A percentile compares a stretch with the other conserved stretches of the same genome.
These are phyloP conservation scores for Penicillium brasilianum DNA, from an alignment of 2,329 filamentous ascomycete species.

Conservation along the genomic window DNA sequence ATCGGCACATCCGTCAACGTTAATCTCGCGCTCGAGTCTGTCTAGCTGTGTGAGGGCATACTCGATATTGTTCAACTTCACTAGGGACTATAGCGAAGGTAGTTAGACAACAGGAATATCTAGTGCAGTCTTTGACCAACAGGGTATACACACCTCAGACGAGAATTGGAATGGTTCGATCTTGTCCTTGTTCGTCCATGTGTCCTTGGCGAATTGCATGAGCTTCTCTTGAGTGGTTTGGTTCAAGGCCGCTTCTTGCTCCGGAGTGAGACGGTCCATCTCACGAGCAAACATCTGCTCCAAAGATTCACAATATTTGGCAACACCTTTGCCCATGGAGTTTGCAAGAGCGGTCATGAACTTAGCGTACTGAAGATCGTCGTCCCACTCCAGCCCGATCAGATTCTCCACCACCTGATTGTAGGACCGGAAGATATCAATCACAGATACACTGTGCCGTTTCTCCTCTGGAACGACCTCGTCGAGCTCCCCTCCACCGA, in stretches of 20 bases:
- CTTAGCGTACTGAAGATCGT: constrained; percentile 89
- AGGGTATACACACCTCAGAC: constrained; percentile 69
- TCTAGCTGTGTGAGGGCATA: constrained; percentile 92
- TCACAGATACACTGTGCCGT: constrained; percentile 88
- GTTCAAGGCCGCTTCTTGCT: constrained; percentile 77
- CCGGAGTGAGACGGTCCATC: constrained; percentile 89
- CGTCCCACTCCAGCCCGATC: constrained; percentile 84
- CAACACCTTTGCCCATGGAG: constrained; percentile 79
- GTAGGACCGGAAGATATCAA: constrained; percentile 93
- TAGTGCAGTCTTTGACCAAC: neutral
- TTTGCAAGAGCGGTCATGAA: constrained; percentile 96
- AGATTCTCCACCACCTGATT: constrained; percentile 90
- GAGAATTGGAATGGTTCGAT: constrained; percentile 97
- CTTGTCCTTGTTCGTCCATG: constrained; percentile 89
- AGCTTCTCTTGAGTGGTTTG: constrained; percentile 90
- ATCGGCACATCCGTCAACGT: constrained; percentile 87
- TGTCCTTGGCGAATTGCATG: constrained; percentile 90
- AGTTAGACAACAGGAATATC: neutral
- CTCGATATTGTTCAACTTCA: constrained; percentile 97
- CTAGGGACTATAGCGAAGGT: constrained; percentile 72
- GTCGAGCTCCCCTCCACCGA: constrained; percentile 68
- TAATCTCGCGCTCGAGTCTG: constrained; percentile 84
- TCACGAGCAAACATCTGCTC: constrained; percentile 85
- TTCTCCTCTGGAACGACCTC: constrained; percentile 75
- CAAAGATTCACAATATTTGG: constrained; percentile 87